Conservation (phyloP, 2,329 filamentous ascomycete species). For the Arthrobotrys sinensis region DNA sequence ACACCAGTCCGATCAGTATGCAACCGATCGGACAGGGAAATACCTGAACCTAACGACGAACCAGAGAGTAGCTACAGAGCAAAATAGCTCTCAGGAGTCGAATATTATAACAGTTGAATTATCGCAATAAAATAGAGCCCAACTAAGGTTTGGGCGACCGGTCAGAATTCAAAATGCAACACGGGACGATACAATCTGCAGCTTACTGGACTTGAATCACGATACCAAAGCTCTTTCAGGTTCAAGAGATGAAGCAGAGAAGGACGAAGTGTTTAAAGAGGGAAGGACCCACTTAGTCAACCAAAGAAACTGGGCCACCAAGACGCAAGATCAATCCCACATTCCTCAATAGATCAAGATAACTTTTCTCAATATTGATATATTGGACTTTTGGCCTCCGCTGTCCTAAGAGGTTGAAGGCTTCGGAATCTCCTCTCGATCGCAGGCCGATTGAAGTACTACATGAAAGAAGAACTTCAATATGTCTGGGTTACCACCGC, state of each 20-base stretch:
- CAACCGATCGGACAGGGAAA: constrained; percentile 15
- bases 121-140: background rate
- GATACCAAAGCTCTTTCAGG: background rate
- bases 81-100: background rate
- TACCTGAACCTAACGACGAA: constrained; percentile 3
- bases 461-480: background rate
- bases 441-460: background rate
- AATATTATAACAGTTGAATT: constrained; percentile 10
- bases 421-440: background rate
- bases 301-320: background rate
- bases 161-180: constrained; percentile 2
- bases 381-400: background rate
- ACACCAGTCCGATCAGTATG: constrained; percentile 5
- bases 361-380: background rate
- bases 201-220: background rate
- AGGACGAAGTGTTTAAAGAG: constrained; percentile 2
- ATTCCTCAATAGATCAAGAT: constrained; percentile 7
- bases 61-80: background rate
- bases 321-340: constrained; percentile 7
- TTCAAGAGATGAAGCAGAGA: constrained; percentile 3
- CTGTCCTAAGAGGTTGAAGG: background rate
- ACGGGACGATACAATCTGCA: background rate
- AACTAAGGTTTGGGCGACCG: background rate
- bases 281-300: constrained; percentile 18
- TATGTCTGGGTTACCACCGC: constrained; percentile 1